Evolutionary conservation across 208 protist species (phyloP).

Genomic region (Crithidia acanthocephali): DNA sequence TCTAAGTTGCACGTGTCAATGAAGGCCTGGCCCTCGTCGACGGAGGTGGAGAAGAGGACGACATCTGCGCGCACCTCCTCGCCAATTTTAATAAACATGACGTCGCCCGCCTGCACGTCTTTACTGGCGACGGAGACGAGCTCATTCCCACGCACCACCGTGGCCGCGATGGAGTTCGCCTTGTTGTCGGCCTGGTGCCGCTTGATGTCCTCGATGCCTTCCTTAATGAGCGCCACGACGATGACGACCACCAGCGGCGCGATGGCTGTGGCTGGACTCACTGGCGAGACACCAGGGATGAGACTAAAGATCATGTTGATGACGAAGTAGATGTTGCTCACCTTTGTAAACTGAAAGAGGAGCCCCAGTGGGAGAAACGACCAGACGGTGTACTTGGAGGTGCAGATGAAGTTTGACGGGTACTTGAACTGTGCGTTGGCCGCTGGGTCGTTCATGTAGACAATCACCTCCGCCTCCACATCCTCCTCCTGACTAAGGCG

Average conservation of each 20-base stretch:
- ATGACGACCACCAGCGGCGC: conserved; percentile 93
- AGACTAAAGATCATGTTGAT: conserved; percentile 92
- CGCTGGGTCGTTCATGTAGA: conserved; percentile 81
- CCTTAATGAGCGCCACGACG: conserved; percentile 87
- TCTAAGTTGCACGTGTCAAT: conserved; percentile 95
- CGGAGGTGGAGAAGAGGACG: conserved; percentile 75
- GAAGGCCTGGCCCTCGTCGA: conserved; percentile 82
- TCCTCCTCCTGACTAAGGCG: conserved; percentile 37
- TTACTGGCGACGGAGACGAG: conserved; percentile 57
- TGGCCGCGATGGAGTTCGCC: conserved; percentile 74
- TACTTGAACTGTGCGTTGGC: conserved; percentile 70
- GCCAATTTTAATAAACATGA: conserved; percentile 75
- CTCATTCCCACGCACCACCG: conserved; percentile 59
- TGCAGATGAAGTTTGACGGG: conserved; percentile 91
- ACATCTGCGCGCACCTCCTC: conserved; percentile 92
- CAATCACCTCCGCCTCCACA: conserved; percentile 62
- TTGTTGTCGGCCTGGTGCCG: conserved; percentile 78
- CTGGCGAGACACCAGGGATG: conserved; percentile 91
- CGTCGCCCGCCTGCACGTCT: conserved; percentile 79
- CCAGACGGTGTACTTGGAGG: conserved; percentile 93
- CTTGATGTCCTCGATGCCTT: conserved; percentile 90
- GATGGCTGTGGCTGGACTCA: conserved; percentile 91
- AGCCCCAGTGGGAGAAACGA: conserved; percentile 95
- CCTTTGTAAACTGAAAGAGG: conserved; percentile 92
- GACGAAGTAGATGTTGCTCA: conserved; percentile 97